Evolutionary conservation across 352 stramenopile genomes (phyloP), one percentile per base, ranked within the genome.

Genomic region (Phytophthora meadii): DNA sequence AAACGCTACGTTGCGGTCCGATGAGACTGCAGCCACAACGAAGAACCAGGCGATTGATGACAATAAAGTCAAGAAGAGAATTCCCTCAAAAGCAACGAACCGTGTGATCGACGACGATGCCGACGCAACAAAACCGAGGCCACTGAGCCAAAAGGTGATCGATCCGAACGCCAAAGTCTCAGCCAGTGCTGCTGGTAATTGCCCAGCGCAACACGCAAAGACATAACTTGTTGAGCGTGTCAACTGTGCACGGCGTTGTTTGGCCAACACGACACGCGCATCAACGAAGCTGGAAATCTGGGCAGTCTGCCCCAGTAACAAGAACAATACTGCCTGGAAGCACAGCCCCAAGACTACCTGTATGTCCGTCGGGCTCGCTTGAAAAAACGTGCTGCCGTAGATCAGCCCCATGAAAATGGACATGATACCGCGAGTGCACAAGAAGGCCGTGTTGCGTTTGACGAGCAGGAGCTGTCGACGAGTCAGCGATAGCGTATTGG

Each of bases 291-390:
- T 73, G 11, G 85, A 74, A n/a, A 97, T 64, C 40, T 82, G 72
- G 6, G 84, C 40, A 52, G 92, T 83, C 28, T 81, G 74, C 17
- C 79, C 77, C 14, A 95, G 55, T 17, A 72, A 73, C 11, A 88
- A 62, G 52, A 90, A 94, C n/a, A 97, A 71, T 19, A 90, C 56
- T 15, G 70, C 72, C 44, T 86, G 65, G 63, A 93, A 96, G 7
- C 92, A 65, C 39, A 93, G 68, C n/a, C 89, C 86, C 11, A 63
- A 47, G 2, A 75, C 56, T 27, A 79, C n/a, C 40, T 77, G 64
- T 15, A 67, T 61, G n/a, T 70, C 32, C 25, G 50, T 56, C 0
- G 54, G 45, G 15, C 67, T 65, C 15, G 70, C 30, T 44, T 71
- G 54, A 28, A 63, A 77, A 44, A 66, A 83, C 1, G 56, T 51